Evolutionary conservation across 306 rosid species (phyloP).

Genomic region (Citrullus colocynthis): DNA sequence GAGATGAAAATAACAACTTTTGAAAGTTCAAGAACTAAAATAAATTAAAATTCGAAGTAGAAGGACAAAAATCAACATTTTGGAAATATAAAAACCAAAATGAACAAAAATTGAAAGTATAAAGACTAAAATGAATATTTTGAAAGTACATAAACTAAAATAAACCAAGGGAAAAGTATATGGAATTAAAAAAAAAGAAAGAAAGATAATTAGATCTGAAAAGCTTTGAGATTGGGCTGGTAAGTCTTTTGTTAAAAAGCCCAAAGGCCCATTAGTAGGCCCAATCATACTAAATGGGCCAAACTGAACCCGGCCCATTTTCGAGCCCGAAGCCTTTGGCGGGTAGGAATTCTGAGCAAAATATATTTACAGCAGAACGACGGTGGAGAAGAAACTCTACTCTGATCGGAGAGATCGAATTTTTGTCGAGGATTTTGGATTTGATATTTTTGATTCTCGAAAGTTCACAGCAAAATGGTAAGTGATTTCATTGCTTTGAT

Average conservation of each 20-base stretch:
- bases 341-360: not conserved
- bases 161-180: too few species aligned
- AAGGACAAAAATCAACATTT: too few species aligned
- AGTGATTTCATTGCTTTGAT: not conserved
- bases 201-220: not conserved
- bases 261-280: not conserved
- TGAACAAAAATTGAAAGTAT: too few species aligned
- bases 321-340: not conserved
- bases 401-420: constrained; percentile 1
- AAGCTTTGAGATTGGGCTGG: not conserved
- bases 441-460: not conserved
- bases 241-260: not conserved
- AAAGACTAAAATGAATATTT: too few species aligned
- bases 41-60: too few species aligned
- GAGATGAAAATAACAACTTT: too few species aligned
- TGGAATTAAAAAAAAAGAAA: too few species aligned
- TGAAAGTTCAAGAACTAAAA: too few species aligned
- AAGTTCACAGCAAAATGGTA: not conserved
- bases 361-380: not conserved
- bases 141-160: too few species aligned
- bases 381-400: not conserved
- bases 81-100: too few species aligned
- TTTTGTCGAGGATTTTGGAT: not conserved
- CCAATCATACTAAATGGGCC: not conserved
- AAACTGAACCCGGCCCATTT: not conserved